Conservation (phyloP, 331 rosid species). For the Malus hybrid region DNA sequence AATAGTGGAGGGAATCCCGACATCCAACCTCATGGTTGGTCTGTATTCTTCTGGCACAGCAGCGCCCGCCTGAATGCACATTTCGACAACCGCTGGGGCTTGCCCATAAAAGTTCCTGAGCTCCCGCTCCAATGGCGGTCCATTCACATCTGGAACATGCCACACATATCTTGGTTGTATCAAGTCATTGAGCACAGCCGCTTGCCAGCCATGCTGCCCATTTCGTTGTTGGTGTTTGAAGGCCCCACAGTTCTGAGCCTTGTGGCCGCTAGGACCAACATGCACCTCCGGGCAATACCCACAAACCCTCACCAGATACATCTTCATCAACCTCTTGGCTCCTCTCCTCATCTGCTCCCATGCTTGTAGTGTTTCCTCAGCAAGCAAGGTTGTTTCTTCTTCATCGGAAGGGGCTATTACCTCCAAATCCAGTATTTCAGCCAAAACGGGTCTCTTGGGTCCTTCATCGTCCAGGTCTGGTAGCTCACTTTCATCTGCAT, state of each 20-base stretch:
- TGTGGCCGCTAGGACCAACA: slow-evolving; percentile 72
- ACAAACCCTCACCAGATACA: slow-evolving; percentile 81
- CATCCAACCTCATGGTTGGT: slow-evolving; percentile 84
- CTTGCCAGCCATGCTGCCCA: slow-evolving; percentile 98
- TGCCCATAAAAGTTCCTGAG: slow-evolving; percentile 78
- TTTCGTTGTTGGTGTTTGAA: slow-evolving; percentile 95
- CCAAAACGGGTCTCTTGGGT: slow-evolving; percentile 36
- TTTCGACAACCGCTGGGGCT: slow-evolving; percentile 84
- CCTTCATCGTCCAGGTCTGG: slow-evolving; percentile 45
- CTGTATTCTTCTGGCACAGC: slow-evolving; percentile 68
- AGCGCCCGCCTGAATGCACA: slow-evolving; percentile 92
- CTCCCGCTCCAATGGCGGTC: slow-evolving; percentile 63
- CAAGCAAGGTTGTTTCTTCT: slow-evolving; percentile 42
- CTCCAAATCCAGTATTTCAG: slow-evolving; percentile 64
- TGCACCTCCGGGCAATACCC: slow-evolving; percentile 97
- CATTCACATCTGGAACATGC: slow-evolving; percentile 91
- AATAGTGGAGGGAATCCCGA: slow-evolving; percentile 67
- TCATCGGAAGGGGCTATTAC: slow-evolving; percentile 34
- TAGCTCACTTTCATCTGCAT: slow-evolving; percentile 92
- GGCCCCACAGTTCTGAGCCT: slow-evolving; percentile 93
- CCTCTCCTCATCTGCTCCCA: slow-evolving; percentile 88
- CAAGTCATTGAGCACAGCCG: slow-evolving; percentile 79
- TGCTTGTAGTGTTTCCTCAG: slow-evolving; percentile 71
- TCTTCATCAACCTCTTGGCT: slow-evolving; percentile 60
- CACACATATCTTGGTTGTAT: slow-evolving; percentile 89